Conservation (phyloP, 1,139 yeast genomes). For the Taphrina flavorubra region DNA sequence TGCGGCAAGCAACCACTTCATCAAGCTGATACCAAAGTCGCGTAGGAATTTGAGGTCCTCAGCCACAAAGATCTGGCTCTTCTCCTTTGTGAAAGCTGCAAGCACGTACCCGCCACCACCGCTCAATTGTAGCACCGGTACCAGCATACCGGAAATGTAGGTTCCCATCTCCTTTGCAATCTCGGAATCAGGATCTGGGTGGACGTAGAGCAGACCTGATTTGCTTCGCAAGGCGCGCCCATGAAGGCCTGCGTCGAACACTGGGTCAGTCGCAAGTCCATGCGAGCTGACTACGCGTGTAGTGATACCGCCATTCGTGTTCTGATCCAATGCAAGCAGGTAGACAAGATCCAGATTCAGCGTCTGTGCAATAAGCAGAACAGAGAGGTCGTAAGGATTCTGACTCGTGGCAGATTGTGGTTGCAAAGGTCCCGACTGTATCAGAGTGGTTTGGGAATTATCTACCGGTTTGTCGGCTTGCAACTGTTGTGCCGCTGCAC, state of each 20-base stretch:
- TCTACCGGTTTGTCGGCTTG: not conserved
- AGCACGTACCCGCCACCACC: slow-evolving; percentile 40
- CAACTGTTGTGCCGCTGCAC: slow-evolving; percentile 1
- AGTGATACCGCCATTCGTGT: slow-evolving; percentile 10
- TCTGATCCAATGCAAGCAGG: slow-evolving; percentile 35
- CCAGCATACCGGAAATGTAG: slow-evolving; percentile 40
- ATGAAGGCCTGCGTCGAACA: slow-evolving; percentile 46
- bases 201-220: slow-evolving; percentile 52
- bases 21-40: slow-evolving; percentile 38
- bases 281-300: slow-evolving; percentile 46
- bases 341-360: slow-evolving; percentile 42
- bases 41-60: slow-evolving; percentile 39
- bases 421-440: slow-evolving; percentile 12
- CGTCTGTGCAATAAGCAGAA: slow-evolving; percentile 42
- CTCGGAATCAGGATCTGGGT: slow-evolving; percentile 52
- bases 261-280: slow-evolving; percentile 46
- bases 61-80: slow-evolving; percentile 38
- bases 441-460: not conserved
- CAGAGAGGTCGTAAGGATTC: slow-evolving; percentile 41
- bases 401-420: slow-evolving; percentile 6
- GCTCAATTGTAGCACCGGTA: slow-evolving; percentile 35
- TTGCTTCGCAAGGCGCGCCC: slow-evolving; percentile 52
- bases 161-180: slow-evolving; percentile 35
- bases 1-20: slow-evolving; percentile 39
- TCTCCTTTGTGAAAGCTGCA: slow-evolving; percentile 40